Evolutionary conservation across 192 early-diverging fungal genomes (phyloP).

Genomic region (Entomortierella chlamydospora): DNA sequence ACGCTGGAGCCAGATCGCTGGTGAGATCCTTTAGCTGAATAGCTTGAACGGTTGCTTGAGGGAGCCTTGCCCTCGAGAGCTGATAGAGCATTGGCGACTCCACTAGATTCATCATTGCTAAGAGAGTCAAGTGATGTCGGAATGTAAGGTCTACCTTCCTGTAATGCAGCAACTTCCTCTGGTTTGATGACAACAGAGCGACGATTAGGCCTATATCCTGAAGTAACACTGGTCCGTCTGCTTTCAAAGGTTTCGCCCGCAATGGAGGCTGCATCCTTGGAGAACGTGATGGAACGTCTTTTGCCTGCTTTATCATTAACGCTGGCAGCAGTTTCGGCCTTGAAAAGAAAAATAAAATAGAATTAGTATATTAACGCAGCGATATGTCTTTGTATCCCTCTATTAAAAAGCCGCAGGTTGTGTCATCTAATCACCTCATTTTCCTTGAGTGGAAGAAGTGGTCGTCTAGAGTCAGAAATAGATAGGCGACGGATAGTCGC

Average conservation of each 20-base stretch:
- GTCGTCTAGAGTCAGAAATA: slow-evolving; percentile 40
- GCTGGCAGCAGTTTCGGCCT: not conserved
- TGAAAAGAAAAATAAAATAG: too few relatives aligned
- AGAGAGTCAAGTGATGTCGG: slow-evolving; percentile 20
- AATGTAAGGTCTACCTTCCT: slow-evolving; percentile 29
- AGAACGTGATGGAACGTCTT: slow-evolving; percentile 35
- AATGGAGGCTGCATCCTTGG: slow-evolving; percentile 2
- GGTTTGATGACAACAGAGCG: slow-evolving; percentile 45
- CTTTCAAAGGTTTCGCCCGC: slow-evolving; percentile 4
- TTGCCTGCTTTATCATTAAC: not conserved
- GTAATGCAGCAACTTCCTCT: slow-evolving; percentile 44
- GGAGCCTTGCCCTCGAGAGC: slow-evolving; percentile 46
- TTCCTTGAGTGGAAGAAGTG: slow-evolving; percentile 37
- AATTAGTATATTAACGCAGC: too few relatives aligned
- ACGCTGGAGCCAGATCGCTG: slow-evolving; percentile 20
- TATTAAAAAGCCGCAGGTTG: not conserved
- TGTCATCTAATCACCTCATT: slow-evolving; percentile 25
- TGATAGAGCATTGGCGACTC: slow-evolving; percentile 30
- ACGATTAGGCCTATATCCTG: slow-evolving; percentile 29
- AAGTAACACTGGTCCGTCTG: slow-evolving; percentile 2
- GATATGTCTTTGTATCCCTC: too few relatives aligned
- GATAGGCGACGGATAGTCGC: slow-evolving; percentile 54
- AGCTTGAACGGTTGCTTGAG: slow-evolving; percentile 47
- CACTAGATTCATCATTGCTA: slow-evolving; percentile 35
- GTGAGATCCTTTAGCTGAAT: slow-evolving; percentile 6